Base-by-base conservation (phyloP, 164 flowering plant species). In the Cinnamomum micranthum region DNA sequence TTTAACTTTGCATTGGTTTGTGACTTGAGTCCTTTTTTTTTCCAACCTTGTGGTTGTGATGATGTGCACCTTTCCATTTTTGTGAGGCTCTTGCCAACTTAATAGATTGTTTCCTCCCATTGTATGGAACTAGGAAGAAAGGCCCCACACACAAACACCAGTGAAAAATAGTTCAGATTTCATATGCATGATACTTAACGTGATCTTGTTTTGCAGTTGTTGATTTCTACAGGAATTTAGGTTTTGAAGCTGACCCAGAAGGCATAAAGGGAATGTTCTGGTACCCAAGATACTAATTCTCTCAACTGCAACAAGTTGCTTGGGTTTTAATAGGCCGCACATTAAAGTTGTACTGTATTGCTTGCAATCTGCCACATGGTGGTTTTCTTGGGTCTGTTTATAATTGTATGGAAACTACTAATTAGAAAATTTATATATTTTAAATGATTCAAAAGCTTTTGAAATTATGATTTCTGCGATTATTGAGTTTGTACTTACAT, bases 221-320 rank as follows among this genome's bases (percentile, higher is more conserved):
- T 77, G 99, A 93, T 28, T 93, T 95, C 85, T 93, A 95, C 73
- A 83, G 75, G 59, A 92, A 93, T 81, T 75, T 95, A 69, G 99
- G 99, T 14, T 95, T 95, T 80, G 87, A 93, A 88, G 84, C 97
- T 66, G 99, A 95, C 69, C 99, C 99, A 33, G 99, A 95, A 79
- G 99, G 99, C 76, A 92, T 93, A 23, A 95, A 92, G 79, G 99
- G 98, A 50, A 95, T 95, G 99, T 95, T 95, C 79, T 93, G 97
- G 98, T 84, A 92, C 78, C 95, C 97, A 73, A 87, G 80, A 73
- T 86, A 79, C 63, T 86, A 85, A 82, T 65, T 27, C 23, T 3
- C 75, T 23, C 65, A 0, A 72, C 14, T 55, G n/a, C 19, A n/a
- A 28, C 22, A 31, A 67, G 2, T 28, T 67, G 47, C 28, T 31